A percentile compares a stretch with the other conserved stretches of the same genome.
Evolutionary conservation across 371 early-diverging fungal genomes (phyloP).

Genomic region (Blyttiomyces sp.): DNA sequence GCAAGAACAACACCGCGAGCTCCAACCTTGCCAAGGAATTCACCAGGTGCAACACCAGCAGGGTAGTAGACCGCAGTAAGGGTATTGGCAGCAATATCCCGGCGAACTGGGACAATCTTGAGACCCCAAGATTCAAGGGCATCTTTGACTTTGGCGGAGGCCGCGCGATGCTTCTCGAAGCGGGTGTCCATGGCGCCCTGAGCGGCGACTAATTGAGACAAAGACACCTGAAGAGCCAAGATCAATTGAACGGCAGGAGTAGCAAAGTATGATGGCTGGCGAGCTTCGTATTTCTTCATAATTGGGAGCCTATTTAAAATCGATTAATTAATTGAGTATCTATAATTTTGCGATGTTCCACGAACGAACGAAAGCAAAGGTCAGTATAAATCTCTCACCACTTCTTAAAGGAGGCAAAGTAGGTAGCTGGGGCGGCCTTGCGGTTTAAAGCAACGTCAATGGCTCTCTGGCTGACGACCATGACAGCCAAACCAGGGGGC

Average conservation of each 20-base stretch:
- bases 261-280: slow-evolving; percentile 91
- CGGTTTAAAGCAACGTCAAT: slow-evolving; percentile 62
- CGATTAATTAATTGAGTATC: not conserved
- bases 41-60: slow-evolving; percentile 70
- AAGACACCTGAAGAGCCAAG: slow-evolving; percentile 80
- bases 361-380: not conserved
- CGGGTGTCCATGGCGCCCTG: slow-evolving; percentile 63
- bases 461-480: slow-evolving; percentile 64
- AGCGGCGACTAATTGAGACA: slow-evolving; percentile 70
- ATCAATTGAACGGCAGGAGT: slow-evolving; percentile 96
- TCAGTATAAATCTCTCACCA: slow-evolving; percentile 20
- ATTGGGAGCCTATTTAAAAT: slow-evolving; percentile 51
- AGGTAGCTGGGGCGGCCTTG: slow-evolving; percentile 59
- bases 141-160: slow-evolving; percentile 71
- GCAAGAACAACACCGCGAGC: slow-evolving; percentile 85
- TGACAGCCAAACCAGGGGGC: slow-evolving; percentile 60
- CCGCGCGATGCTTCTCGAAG: slow-evolving; percentile 67
- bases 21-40: slow-evolving; percentile 73
- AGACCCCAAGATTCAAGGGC: slow-evolving; percentile 68
- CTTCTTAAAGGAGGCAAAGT: slow-evolving; percentile 45
- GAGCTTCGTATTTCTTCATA: slow-evolving; percentile 90
- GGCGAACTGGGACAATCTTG: slow-evolving; percentile 57
- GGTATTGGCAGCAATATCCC: slow-evolving; percentile 80
- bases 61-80: slow-evolving; percentile 96
- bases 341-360: slow-evolving; percentile 1